A percentile compares a stretch with the other conserved stretches of the same genome.
These are phyloP conservation scores for Mrakia hoshinonis DNA, from an alignment of 768 basidiomycete species.

Conservation along the genomic window DNA sequence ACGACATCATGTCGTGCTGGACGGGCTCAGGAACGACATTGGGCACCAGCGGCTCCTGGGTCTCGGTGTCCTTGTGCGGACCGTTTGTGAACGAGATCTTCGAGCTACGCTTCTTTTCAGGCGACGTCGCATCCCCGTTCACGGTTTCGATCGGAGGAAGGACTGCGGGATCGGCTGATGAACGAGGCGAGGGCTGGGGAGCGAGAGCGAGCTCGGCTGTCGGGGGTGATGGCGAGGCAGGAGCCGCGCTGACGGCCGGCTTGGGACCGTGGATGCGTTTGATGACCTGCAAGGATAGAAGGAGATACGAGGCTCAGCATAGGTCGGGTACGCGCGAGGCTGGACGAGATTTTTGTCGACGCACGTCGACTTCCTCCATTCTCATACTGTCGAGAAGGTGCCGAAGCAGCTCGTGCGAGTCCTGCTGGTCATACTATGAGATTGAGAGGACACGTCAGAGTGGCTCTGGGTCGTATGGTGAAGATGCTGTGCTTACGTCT, in stretches of 20 bases:
- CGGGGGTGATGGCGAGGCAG: not conserved
- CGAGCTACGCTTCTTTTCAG: not conserved
- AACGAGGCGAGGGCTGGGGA: not conserved
- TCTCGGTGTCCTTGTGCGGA: conserved; percentile 2
- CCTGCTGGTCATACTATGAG: conserved; percentile 70
- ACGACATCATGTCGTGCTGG: conserved; percentile 49
- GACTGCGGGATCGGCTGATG: not conserved
- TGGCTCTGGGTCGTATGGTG: too few species aligned
- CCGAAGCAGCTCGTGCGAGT: conserved; percentile 85
- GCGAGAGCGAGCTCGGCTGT: not conserved
- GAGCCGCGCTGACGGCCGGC: not conserved
- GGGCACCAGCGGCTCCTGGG: not conserved
- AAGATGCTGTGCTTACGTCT: conserved; percentile 44
- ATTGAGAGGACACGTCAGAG: not conserved
- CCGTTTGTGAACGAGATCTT: conserved; percentile 14
- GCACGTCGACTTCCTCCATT: conserved; percentile 87
- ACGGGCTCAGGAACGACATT: not conserved
- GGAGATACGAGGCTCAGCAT: not conserved
- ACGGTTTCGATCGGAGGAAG: not conserved
- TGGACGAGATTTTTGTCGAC: conserved; percentile 32
- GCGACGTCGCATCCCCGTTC: not conserved
- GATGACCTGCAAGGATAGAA: not conserved
- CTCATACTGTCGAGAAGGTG: conserved; percentile 84
- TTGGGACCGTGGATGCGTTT: not conserved
- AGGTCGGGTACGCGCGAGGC: not conserved